Conservation (phyloP, 345 rosid genomes). For the Sisymbrium irio region DNA sequence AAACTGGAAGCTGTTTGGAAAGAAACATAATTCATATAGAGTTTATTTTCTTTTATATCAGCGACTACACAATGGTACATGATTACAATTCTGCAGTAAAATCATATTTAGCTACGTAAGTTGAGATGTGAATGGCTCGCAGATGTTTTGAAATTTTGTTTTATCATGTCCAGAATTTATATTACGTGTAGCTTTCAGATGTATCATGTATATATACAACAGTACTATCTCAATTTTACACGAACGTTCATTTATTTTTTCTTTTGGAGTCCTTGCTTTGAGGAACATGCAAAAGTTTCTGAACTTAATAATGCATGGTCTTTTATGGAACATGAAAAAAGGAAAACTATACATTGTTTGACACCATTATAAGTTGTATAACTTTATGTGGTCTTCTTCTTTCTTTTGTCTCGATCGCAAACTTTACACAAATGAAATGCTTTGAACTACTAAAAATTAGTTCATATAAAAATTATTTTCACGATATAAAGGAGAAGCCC, state of each 20-base stretch:
- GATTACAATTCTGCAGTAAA: not conserved
- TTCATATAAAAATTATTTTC: too few species aligned
- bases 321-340: constrained; percentile 25
- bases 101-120: not conserved
- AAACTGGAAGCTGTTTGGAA: not conserved
- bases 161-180: not conserved
- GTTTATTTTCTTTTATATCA: not conserved
- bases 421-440: not conserved
- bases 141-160: not conserved
- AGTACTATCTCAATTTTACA: not conserved
- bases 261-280: constrained; percentile 12
- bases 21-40: not conserved
- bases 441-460: too few species aligned
- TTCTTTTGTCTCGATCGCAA: not conserved
- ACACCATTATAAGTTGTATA: not conserved
- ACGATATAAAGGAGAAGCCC: too few species aligned
- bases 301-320: constrained; percentile 18
- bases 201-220: not conserved
- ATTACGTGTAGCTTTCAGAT: not conserved
- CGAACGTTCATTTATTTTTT: not conserved
- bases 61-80: not conserved
- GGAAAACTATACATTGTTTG: constrained; percentile 7
- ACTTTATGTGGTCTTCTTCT: constrained; percentile 15
- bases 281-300: constrained; percentile 22
- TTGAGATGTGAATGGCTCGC: not conserved